Evolutionary conservation across 2,329 filamentous ascomycete species (phyloP), one percentile per base, ranked within the genome.

Genomic region (Phyllosticta capitalensis): DNA sequence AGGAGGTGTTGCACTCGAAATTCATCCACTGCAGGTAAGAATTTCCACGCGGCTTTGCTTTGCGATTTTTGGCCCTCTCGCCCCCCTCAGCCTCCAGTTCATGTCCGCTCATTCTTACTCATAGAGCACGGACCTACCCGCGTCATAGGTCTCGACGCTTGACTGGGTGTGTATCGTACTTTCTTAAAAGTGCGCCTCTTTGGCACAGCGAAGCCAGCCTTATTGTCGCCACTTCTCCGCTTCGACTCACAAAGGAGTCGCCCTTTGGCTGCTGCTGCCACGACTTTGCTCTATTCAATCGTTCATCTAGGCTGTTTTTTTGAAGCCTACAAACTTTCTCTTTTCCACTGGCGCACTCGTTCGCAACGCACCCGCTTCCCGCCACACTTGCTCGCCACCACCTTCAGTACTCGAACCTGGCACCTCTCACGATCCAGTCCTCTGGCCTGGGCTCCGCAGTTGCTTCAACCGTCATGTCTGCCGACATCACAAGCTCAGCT

Each of bases 301-400:
- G 65, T 71, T 71, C 59, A 62, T 21, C 66, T 66, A 66, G 69
- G 66, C 67, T 70, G 64, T 69, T 63, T 67, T 67, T 64, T 55
- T 24, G 64, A 66, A 66, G 69, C 68, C 66, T 68, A 30, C 22
- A 45, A 38, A 14, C 20, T 54, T 49, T 52, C 33, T 26, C 52
- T n/a, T 24, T 49, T 26, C 5, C 56, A 19, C 45, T 30, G 12
- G 38, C 7, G 12, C 48, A 52, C n/a, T 26, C 52, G 28, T 49
- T 20, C 56, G 2, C 21, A n/a, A 14, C 14, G n/a, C 14, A 12
- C 28, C 19, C 26, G 24, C 22, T 52, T 12, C 21, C 20, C 52
- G 17, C 56, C 14, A 21, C 21, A 12, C 14, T 26, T 24, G 26
- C 26, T 52, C 5, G 2, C 33, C 14, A 33, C 17, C 20, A 22